These are phyloP conservation scores for Rubus idaeus DNA, from an alignment of 306 rosid species.

Conservation along the genomic window DNA sequence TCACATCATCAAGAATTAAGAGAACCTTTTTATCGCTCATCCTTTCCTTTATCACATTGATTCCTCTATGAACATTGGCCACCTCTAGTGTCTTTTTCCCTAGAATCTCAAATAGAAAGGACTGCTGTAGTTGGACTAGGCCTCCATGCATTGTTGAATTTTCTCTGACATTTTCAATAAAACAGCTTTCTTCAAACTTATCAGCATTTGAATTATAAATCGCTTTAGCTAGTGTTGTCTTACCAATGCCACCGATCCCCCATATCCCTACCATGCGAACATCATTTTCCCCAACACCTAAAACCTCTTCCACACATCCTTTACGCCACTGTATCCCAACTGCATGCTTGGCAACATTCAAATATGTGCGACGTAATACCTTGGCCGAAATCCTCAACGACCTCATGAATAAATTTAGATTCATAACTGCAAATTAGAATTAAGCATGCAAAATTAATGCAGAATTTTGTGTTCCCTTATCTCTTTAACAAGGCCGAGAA, in stretches of 20 bases:
- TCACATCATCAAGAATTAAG: background rate
- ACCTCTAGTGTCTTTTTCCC: background rate
- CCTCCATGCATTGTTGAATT: background rate
- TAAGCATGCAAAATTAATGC: too few species aligned
- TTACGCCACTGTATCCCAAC: background rate
- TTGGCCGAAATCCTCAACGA: background rate
- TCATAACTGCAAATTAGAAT: background rate
- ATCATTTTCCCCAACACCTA: background rate
- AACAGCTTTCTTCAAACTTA: background rate
- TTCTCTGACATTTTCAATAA: background rate
- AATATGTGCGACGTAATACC: background rate
- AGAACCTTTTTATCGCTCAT: background rate
- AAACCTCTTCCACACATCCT: background rate
- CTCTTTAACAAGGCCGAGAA: too few species aligned
- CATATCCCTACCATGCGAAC: constrained; percentile 6
- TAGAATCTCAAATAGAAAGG: background rate
- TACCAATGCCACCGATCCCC: background rate
- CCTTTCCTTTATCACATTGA: too few species aligned
- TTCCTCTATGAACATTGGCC: too few species aligned
- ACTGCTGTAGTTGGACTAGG: background rate
- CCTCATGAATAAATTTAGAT: background rate
- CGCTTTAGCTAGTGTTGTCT: background rate
- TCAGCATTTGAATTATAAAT: background rate
- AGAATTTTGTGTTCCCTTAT: too few species aligned
- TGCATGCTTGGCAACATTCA: too few species aligned